Percentiles rank a stretch among this genome's conserved stretches.
Evolutionary conservation across 164 flowering plant species (phyloP).

Genomic region (Berberis vulgaris): DNA sequence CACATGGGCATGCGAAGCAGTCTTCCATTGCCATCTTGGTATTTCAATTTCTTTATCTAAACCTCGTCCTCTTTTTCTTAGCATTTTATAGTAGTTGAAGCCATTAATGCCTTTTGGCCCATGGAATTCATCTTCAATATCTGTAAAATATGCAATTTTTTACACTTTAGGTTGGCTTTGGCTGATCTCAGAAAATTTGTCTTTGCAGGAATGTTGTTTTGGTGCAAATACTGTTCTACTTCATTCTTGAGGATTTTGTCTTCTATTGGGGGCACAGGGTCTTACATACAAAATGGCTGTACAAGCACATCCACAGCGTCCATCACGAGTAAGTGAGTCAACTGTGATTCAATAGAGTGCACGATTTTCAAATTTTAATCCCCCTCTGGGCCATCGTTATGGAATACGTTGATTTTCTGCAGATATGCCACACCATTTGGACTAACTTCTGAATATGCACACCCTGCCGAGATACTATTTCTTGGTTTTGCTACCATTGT

Average conservation of each 20-base stretch:
- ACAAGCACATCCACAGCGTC: conserved; percentile 96
- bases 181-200: conserved; percentile 2
- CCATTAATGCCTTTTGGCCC: no score
- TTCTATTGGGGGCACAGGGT: conserved; percentile 98
- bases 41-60: conserved; percentile 62
- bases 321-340: conserved; percentile 84
- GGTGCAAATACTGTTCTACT: conserved; percentile 79
- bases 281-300: conserved; percentile 93
- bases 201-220: conserved; percentile 71
- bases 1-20: conserved; percentile 93
- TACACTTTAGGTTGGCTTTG: not conserved
- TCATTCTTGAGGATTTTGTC: conserved; percentile 85
- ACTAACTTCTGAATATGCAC: conserved; percentile 98
- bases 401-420: conserved; percentile 8
- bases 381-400: not conserved
- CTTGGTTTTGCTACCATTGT: conserved; percentile 97
- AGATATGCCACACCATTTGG: conserved; percentile 99
- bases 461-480: conserved; percentile 95
- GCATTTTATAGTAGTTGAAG: conserved; percentile 1
- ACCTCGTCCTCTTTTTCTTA: conserved; percentile 20
- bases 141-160: no score
- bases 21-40: conserved; percentile 99
- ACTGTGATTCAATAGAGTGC: not conserved
- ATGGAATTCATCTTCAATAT: no score
- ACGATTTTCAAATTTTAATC: not conserved